Evolutionary conservation across 1,284 basidiomycete species (phyloP).

Genomic region (Boletus calvinii): DNA sequence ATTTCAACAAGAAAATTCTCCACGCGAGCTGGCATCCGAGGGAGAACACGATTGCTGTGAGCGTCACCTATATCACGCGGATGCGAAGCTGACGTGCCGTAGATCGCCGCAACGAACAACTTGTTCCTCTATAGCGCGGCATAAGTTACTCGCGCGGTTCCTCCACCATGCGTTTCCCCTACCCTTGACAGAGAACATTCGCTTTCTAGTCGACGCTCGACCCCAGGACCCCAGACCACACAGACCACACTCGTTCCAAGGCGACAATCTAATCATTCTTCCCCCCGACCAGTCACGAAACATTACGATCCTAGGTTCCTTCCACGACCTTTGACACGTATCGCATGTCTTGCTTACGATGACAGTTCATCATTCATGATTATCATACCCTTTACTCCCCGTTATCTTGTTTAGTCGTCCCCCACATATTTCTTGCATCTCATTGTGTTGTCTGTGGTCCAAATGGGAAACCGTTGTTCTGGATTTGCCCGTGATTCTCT

Average conservation of each 20-base stretch:
- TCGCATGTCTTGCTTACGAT: conserved; percentile 33
- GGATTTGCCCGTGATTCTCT: conserved; percentile 22
- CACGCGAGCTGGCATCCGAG: conserved; percentile 97
- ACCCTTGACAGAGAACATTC: conserved; percentile 14
- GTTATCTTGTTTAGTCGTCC: conserved; percentile 34
- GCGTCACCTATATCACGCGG: conserved; percentile 34
- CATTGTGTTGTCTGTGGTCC: conserved; percentile 27
- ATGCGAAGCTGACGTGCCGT: conserved; percentile 12
- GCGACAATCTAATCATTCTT: conserved; percentile 31
- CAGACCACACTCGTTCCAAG: conserved; percentile 26
- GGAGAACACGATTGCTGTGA: conserved; percentile 95
- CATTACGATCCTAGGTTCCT: conserved; percentile 20
- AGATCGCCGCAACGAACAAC: conserved; percentile 96
- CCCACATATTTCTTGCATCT: conserved; percentile 24
- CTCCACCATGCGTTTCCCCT: background rate
- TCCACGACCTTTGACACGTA: conserved; percentile 15
- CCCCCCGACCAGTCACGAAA: conserved; percentile 23
- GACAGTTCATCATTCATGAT: conserved; percentile 25
- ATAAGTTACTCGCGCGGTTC: conserved; percentile 39
- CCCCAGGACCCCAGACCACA: conserved; percentile 17
- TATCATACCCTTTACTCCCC: conserved; percentile 35
- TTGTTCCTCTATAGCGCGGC: conserved; percentile 85
- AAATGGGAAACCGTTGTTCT: conserved; percentile 20
- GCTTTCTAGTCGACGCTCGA: conserved; percentile 8
- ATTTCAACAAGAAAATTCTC: conserved; percentile 99